phyloP scores from a whole-genome alignment of 257 asterid species.

The Orobanche coerulescens region DNA sequence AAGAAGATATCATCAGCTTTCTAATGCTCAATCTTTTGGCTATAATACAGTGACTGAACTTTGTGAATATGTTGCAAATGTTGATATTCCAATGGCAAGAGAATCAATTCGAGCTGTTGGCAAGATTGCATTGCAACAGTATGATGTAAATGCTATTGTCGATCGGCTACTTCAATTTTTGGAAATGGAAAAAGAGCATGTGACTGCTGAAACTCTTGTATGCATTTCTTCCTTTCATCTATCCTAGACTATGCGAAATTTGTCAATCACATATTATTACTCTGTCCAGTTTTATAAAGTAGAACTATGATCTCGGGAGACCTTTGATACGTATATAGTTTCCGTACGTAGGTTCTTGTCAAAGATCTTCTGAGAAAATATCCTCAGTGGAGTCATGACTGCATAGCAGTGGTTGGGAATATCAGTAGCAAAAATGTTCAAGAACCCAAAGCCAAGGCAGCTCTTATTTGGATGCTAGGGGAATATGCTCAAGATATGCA shows the following conservation, averaged over 20 bases:
- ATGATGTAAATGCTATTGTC: conserved; percentile 98
- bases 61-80: conserved; percentile 98
- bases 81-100: conserved; percentile 96
- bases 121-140: conserved; percentile 93
- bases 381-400: conserved; percentile 99
- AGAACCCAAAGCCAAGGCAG: conserved; percentile 97
- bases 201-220: conserved; percentile 98
- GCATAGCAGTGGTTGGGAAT: conserved; percentile 97
- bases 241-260: conserved; percentile 12
- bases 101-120: conserved; percentile 99
- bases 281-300: background rate
- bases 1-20: conserved; percentile 14
- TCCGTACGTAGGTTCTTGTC: conserved; percentile 70
- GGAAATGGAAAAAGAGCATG: conserved; percentile 99
- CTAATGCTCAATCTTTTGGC: conserved; percentile 24
- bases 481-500: conserved; percentile 99
- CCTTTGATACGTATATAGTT: conserved; percentile 19
- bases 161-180: conserved; percentile 97
- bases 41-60: conserved; percentile 83
- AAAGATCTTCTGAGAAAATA: conserved; percentile 97
- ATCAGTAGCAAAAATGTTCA: conserved; percentile 92
- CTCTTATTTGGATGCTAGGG: conserved; percentile 99
- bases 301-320: conserved; percentile 2
- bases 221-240: conserved; percentile 20
- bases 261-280: conserved; percentile 7